Evolutionary conservation across 345 rosid genomes (phyloP).

Genomic region (Gossypium mustelinum): DNA sequence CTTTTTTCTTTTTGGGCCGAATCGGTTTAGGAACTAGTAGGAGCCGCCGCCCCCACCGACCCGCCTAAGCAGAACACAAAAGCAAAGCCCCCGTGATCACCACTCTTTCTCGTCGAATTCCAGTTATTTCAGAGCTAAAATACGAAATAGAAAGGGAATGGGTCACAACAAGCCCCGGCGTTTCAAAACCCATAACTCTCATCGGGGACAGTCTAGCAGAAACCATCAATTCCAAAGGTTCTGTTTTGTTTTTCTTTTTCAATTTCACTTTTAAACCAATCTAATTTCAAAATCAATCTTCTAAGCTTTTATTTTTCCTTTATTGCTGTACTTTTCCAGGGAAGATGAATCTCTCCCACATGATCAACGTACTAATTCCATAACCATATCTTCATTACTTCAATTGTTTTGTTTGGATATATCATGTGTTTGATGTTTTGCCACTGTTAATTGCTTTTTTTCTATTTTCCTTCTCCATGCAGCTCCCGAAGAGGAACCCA

Average conservation of each 20-base stretch:
- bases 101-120: neutral
- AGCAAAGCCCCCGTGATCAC: neutral
- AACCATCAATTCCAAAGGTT: conserved; percentile 36
- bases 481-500: conserved; percentile 55
- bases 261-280: conserved; percentile 1
- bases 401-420: neutral
- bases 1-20: no score
- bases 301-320: neutral
- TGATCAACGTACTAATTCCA: conserved; percentile 35
- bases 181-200: conserved; percentile 35
- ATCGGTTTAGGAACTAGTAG: neutral
- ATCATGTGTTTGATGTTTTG: conserved; percentile 25
- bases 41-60: neutral
- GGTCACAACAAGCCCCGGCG: conserved; percentile 49
- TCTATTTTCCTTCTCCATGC: conserved; percentile 5
- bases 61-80: neutral
- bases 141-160: conserved; percentile 26
- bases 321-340: conserved; percentile 23
- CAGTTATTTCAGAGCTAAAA: neutral
- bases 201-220: conserved; percentile 48
- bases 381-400: neutral
- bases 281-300: neutral
- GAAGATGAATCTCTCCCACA: conserved; percentile 59
- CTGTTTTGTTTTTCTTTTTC: neutral
- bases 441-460: neutral